Base-by-base conservation (phyloP, 257 asterid species). In the Rhazya stricta region DNA sequence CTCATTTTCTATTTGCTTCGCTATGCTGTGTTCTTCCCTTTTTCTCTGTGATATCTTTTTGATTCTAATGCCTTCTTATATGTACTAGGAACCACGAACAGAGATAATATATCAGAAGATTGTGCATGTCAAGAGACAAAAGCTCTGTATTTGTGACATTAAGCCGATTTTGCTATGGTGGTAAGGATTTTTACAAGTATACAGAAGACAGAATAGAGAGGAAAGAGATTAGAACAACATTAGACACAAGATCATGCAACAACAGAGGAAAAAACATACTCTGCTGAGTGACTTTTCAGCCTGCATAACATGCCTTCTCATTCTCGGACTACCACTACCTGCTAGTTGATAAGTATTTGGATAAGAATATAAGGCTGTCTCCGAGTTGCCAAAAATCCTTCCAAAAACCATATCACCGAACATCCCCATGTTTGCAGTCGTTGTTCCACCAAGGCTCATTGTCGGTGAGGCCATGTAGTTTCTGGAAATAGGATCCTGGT, bases 331-430 rank as follows among this genome's bases (percentile, higher is more conserved):
- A 32, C 79, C 73, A 51, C 82, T 77, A 25, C 82, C 85, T 2
- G 83, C 81, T 6, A 74, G 65, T 63, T 74, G 79, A 73, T 87
- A 90, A 19, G 91, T 77, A 70, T 83, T 85, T 3, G 96, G 91
- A 79, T 88, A 85, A 2, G 88, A 9, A 23, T 84, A 80, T 79
- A 88, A 43, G 3, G 82, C 66, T 9, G 91, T 74, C 67, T 85
- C 86, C 10, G 90, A 78, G 61, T 84, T 79, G 61, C 97, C 93
- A 58, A 81, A 88, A 6, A 86, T 85, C 61, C 91, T 79, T 7
- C 89, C 80, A 58, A 83, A 83, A 53, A 85, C 85, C 89, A 89
- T 85, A 61, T 91, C 96, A 9, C 91, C 93, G 13, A 88, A 77
- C 92, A 86, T 85, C 74, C 88, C 90, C 0, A 77, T 48, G 30